These are phyloP conservation scores for Tricholoma furcatifolium DNA, from an alignment of 768 basidiomycete genomes.

Conservation along the genomic window DNA sequence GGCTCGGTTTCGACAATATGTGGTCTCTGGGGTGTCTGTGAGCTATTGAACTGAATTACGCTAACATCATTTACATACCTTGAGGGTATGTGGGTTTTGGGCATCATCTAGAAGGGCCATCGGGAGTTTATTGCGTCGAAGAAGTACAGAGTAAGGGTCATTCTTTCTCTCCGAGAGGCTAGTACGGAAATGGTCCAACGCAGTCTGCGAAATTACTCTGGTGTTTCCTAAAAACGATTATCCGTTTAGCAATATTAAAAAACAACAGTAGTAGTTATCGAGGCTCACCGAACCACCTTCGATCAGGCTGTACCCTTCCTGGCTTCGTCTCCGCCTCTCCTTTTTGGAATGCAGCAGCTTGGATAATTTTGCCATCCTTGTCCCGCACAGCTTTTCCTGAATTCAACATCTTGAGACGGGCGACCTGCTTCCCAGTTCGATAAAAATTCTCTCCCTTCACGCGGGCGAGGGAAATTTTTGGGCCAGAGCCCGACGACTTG, in stretches of 20 bases:
- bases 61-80: constrained; percentile 43
- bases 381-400: constrained; percentile 91
- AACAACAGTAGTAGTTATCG: constrained; percentile 1
- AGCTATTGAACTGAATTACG: neutral
- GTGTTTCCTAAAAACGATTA: constrained; percentile 72
- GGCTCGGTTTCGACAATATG: constrained; percentile 97
- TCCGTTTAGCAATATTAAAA: constrained; percentile 9
- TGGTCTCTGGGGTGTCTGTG: constrained; percentile 52
- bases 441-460: constrained; percentile 98
- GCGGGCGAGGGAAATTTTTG: constrained; percentile 57
- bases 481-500: constrained; percentile 43
- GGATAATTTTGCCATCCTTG: constrained; percentile 86
- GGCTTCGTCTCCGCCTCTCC: constrained; percentile 89
- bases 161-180: constrained; percentile 81
- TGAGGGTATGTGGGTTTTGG: constrained; percentile 73
- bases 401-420: constrained; percentile 86
- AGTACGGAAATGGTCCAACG: constrained; percentile 93
- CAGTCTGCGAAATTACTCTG: constrained; percentile 95
- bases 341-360: constrained; percentile 95
- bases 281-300: constrained; percentile 92
- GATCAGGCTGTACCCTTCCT: constrained; percentile 91
- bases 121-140: constrained; percentile 93
- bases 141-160: constrained; percentile 94
- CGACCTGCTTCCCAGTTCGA: constrained; percentile 88
- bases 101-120: constrained; percentile 96